phyloP scores from a whole-genome alignment of 257 asterid species.

The Solanum pennellii region DNA sequence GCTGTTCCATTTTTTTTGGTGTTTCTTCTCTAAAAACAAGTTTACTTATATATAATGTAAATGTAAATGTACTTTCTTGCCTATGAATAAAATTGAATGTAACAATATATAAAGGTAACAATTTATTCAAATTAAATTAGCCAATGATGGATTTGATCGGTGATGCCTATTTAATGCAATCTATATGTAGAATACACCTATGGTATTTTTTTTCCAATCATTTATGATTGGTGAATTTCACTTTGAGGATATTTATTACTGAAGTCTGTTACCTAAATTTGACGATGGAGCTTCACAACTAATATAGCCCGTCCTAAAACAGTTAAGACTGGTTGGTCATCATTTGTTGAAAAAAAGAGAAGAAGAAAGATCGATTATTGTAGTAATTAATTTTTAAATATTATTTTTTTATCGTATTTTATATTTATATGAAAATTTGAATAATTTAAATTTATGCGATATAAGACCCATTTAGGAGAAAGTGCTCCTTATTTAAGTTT shows the following conservation, averaged over 20 bases:
- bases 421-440: too few species aligned
- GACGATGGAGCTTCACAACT: background rate
- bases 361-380: background rate
- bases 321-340: background rate
- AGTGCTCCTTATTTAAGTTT: background rate
- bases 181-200: background rate
- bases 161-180: background rate
- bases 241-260: background rate
- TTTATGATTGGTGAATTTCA: background rate
- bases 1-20: background rate
- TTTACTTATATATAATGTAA: background rate
- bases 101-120: background rate
- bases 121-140: background rate
- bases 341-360: background rate
- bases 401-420: rapidly evolving
- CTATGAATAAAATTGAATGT: background rate
- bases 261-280: background rate
- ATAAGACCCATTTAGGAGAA: rapidly evolving
- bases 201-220: background rate
- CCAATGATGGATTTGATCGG: background rate
- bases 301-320: background rate
- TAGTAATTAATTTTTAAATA: too few species aligned
- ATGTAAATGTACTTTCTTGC: too few species aligned
- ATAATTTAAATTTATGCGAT: too few species aligned
- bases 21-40: background rate